Base-by-base conservation (phyloP, 2,329 filamentous ascomycete species). In the Pleurostoma richardsiae region DNA sequence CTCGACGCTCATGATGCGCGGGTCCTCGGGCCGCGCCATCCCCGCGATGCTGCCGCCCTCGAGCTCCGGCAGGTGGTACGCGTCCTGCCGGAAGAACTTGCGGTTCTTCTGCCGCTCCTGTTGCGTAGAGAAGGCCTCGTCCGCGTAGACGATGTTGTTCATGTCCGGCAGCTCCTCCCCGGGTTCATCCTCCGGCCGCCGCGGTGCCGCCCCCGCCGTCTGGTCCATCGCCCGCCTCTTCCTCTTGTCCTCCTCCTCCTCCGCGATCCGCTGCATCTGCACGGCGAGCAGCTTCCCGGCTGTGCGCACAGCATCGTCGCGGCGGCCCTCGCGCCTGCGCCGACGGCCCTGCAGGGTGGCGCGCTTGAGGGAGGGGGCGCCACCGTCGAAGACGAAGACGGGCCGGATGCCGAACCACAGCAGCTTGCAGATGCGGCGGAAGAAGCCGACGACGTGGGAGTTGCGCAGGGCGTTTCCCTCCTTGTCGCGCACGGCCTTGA, bases 401-500 rank as follows among this genome's bases (percentile, higher is more conserved):
- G 94, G 95, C 53, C 86, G 88, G 65, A 99, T 96, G 43, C 95
- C 94, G 60, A 94, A 92, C 79, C 92, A 99, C 2, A 99, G 79
- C 1, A 99, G 79, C 65, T 99, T 99, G 78, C 94, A 99, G 64
- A 99, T 96, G 50, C 94, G 85, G 44, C 94, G 88, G 70, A 99
- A 99, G 80, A 99, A 99, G 38, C 95, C 94, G 40, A 99, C 89
- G 33, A 99, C 82, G 61, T 99, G 94, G 30, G 89, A 92, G 71
- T 96, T 99, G 53, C 91, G 89, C 44, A 99, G 76, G 1, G 94
- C 94, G 62, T 99, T 96, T 45, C 94, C 94, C 68, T 99, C 94
- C 61, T 97, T 96, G 70, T 99, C 94, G 58, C 94, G 91, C 8
- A 99, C 94, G 7, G 95, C 94, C 72, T 99, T 99, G 58, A 99